Evolutionary conservation across 1,284 basidiomycete species (phyloP).

Genomic region (Apiotrichum laibachii): DNA sequence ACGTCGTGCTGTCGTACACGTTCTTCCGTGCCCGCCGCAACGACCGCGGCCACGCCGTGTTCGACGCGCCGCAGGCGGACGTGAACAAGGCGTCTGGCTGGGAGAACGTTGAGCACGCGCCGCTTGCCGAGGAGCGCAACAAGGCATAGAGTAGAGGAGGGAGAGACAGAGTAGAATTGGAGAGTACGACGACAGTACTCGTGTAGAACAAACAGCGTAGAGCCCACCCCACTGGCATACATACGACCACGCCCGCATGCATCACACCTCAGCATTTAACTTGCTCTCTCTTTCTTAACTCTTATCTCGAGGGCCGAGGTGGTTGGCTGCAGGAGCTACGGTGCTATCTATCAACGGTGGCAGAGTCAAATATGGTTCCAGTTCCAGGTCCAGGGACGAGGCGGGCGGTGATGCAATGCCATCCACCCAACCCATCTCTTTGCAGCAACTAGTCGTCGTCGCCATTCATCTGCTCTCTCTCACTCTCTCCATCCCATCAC

Average conservation of each 20-base stretch:
- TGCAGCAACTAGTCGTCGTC: too few species aligned
- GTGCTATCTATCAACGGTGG: too few species aligned
- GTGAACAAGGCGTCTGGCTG: constrained; percentile 74
- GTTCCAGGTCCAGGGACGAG: too few species aligned
- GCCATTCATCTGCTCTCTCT: too few species aligned
- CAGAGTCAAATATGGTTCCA: too few species aligned
- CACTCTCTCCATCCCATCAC: too few species aligned
- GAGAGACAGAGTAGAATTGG: neutral
- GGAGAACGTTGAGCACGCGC: constrained; percentile 44
- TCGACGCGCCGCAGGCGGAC: constrained; percentile 74
- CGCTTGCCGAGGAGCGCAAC: constrained; percentile 1
- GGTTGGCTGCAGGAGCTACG: too few species aligned
- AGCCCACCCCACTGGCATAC: neutral
- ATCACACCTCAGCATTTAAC: constrained; percentile 1
- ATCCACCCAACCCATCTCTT: too few species aligned
- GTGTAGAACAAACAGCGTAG: neutral
- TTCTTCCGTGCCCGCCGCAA: constrained; percentile 92
- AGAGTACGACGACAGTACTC: neutral
- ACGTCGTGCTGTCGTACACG: constrained; percentile 92
- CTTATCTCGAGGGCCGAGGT: too few species aligned
- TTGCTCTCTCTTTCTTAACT: neutral
- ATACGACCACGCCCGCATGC: neutral
- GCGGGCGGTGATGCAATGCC: too few species aligned
- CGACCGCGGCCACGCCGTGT: constrained; percentile 73
- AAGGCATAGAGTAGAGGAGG: neutral